Evolutionary conservation across 176 grass and related monocot species (phyloP).

Genomic region (Carex cristatella): DNA sequence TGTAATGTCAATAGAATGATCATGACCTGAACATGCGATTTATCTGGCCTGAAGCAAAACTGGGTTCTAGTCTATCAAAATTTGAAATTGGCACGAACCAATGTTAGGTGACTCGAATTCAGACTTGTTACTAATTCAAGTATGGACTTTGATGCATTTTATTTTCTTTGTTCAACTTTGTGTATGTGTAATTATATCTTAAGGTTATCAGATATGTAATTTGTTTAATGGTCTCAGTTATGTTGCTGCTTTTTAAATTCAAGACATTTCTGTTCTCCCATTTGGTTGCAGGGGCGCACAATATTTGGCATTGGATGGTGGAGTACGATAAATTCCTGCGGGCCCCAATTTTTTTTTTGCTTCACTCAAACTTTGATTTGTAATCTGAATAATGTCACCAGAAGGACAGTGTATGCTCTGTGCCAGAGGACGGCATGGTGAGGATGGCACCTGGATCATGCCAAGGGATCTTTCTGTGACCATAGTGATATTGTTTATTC

Average conservation of each 20-base stretch:
- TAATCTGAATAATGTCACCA: slow-evolving; percentile 25
- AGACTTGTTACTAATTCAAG: not conserved
- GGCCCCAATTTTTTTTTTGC: slow-evolving; percentile 19
- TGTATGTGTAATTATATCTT: not conserved
- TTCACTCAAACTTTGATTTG: not conserved
- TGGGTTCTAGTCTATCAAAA: not conserved
- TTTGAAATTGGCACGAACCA: not conserved
- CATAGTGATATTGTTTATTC: slow-evolving; percentile 24
- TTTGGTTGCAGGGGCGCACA: slow-evolving; percentile 23
- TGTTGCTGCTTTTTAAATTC: not conserved
- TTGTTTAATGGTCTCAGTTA: not conserved
- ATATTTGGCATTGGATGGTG: slow-evolving; percentile 28
- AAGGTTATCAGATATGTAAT: not conserved
- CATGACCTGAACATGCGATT: not conserved
- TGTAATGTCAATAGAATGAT: not conserved
- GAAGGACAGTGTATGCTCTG: slow-evolving; percentile 9
- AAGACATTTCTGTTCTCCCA: not conserved
- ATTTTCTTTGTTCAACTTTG: not conserved
- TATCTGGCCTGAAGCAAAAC: not conserved
- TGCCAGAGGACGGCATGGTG: not conserved
- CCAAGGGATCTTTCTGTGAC: not conserved
- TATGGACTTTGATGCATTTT: not conserved
- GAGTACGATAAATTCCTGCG: slow-evolving; percentile 9
- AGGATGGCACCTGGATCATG: slow-evolving; percentile 17
- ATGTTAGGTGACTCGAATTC: not conserved